phyloP scores from a whole-genome alignment of 495 filamentous ascomycete species.

The Aspergillus carlsbadensis region DNA sequence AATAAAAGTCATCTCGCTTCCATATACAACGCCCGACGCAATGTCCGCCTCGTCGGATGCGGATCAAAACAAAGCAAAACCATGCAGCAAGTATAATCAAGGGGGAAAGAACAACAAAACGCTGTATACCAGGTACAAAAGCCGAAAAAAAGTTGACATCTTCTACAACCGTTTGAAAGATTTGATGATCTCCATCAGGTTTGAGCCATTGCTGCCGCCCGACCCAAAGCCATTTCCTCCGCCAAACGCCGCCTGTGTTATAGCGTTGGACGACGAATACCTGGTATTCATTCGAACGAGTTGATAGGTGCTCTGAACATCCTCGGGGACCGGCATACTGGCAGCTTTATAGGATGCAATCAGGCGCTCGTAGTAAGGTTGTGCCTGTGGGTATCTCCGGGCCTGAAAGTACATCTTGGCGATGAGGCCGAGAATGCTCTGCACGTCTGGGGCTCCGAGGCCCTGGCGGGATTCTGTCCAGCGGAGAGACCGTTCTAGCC shows the following conservation, averaged over 20 bases:
- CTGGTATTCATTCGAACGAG: conserved; percentile 31
- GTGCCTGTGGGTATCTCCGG: conserved; percentile 27
- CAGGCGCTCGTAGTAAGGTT: conserved; percentile 32
- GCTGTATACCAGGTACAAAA: no score
- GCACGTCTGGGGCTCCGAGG: conserved; percentile 25
- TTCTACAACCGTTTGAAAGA: conserved; percentile 21
- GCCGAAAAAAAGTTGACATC: neutral
- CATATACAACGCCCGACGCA: no score
- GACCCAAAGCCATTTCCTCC: conserved; percentile 1
- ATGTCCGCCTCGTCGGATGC: no score
- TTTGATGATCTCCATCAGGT: conserved; percentile 14
- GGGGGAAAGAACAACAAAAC: neutral
- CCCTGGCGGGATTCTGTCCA: conserved; percentile 31
- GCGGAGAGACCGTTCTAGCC: conserved; percentile 31
- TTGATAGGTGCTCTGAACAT: conserved; percentile 21
- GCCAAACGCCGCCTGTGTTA: neutral
- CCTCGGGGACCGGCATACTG: conserved; percentile 11
- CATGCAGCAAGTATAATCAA: no score
- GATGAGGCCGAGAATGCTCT: conserved; percentile 24
- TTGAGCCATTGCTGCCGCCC: conserved; percentile 6
- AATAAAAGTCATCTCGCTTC: no score
- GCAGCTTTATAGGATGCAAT: conserved; percentile 16
- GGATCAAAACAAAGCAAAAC: no score
- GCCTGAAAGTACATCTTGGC: conserved; percentile 27
- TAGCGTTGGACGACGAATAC: neutral